These are phyloP conservation scores for Tolypocladium amazonense DNA, from an alignment of 2,329 filamentous ascomycete species.

Conservation along the genomic window DNA sequence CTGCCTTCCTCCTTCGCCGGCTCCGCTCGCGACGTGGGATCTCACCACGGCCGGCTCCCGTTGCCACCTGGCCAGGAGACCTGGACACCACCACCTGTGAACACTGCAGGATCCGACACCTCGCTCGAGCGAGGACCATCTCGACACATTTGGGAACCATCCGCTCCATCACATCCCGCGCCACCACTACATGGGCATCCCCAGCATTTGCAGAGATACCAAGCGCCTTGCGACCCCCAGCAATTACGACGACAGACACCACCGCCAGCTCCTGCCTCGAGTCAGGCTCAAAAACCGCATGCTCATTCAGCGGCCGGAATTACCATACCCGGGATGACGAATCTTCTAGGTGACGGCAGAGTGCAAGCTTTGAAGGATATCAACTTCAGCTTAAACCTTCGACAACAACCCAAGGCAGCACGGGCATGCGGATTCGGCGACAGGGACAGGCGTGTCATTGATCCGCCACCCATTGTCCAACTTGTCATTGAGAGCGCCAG, in stretches of 20 bases:
- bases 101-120: background rate
- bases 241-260: background rate
- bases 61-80: background rate
- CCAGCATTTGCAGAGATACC: background rate
- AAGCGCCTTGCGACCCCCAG: background rate
- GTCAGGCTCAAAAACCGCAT: background rate
- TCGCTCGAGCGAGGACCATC: background rate
- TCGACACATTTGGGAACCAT: background rate
- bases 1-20: background rate
- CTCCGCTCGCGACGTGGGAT: background rate
- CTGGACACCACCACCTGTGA: background rate
- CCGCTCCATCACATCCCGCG: background rate
- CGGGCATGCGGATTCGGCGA: constrained; percentile 77
- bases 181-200: background rate
- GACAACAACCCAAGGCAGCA: constrained; percentile 69
- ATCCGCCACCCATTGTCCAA: constrained; percentile 75
- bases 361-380: constrained; percentile 10
- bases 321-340: constrained; percentile 11
- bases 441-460: constrained; percentile 69
- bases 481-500: constrained; percentile 52
- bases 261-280: background rate
- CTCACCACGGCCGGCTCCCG: background rate
- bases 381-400: constrained; percentile 35
- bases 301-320: background rate
- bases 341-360: constrained; percentile 13